phyloP scores from a whole-genome alignment of 331 rosid species.

The Spiraea crenata region DNA sequence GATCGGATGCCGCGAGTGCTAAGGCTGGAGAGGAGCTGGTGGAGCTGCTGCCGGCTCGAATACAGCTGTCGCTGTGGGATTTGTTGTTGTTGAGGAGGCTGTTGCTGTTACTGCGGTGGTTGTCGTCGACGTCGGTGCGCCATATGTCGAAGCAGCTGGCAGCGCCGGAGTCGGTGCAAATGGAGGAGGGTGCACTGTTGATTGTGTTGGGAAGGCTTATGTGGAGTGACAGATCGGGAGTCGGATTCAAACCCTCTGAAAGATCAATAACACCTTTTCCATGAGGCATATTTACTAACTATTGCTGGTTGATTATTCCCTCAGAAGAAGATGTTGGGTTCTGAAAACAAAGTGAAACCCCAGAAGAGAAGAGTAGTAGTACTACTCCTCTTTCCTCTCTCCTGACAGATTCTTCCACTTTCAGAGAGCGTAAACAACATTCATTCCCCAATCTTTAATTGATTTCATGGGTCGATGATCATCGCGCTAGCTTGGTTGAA shows the following conservation, averaged over 20 bases:
- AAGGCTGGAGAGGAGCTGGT: no score
- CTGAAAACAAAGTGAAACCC: slow-evolving; percentile 12
- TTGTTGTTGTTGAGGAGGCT: slow-evolving; percentile 1
- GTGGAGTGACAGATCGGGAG: slow-evolving; percentile 88
- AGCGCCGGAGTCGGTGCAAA: slow-evolving; percentile 20
- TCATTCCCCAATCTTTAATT: no score
- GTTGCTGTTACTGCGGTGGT: neutral
- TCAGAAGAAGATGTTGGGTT: neutral
- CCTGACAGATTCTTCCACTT: no score
- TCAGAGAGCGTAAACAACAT: no score
- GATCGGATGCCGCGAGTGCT: no score
- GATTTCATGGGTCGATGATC: no score
- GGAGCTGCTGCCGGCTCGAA: slow-evolving; percentile 21
- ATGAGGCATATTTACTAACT: slow-evolving; percentile 13
- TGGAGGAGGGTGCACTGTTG: slow-evolving; percentile 48
- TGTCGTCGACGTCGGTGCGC: slow-evolving; percentile 23
- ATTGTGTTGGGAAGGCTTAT: slow-evolving; percentile 58
- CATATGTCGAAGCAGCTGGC: slow-evolving; percentile 43
- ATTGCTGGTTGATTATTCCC: no score
- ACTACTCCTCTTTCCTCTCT: no score
- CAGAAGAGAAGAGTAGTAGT: no score
- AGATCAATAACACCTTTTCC: neutral
- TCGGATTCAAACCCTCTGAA: slow-evolving; percentile 19
- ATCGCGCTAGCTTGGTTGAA: no score
- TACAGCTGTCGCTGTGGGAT: slow-evolving; percentile 47